These are phyloP conservation scores for Glomus cerebriforme DNA, from an alignment of 192 early-diverging fungal genomes.

Conservation along the genomic window DNA sequence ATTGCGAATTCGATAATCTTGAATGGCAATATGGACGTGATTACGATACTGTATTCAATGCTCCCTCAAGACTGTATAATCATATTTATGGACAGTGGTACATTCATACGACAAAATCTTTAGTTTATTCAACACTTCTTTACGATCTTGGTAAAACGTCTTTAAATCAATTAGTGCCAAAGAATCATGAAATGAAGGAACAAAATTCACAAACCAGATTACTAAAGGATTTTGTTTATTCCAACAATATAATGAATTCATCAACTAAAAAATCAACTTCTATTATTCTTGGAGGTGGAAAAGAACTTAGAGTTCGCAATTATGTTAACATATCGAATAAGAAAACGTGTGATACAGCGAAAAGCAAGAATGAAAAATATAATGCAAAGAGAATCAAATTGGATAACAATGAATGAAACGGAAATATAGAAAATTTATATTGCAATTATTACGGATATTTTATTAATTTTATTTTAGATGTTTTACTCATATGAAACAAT, in stretches of 20 bases:
- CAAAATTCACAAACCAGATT: neutral
- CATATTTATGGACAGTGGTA: slow-evolving; percentile 54
- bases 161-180: slow-evolving; percentile 9
- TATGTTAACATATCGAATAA: slow-evolving; percentile 14
- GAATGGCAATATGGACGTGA: slow-evolving; percentile 62
- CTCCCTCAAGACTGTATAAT: slow-evolving; percentile 42
- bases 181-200: neutral
- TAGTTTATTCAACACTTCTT: slow-evolving; percentile 51
- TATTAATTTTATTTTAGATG: too few relatives aligned
- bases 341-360: neutral
- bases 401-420: neutral
- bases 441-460: too few relatives aligned
- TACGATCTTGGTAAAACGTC: slow-evolving; percentile 36
- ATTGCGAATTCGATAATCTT: slow-evolving; percentile 74
- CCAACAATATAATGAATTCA: neutral
- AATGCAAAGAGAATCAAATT: slow-evolving; percentile 27
- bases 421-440: neutral
- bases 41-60: slow-evolving; percentile 34
- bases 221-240: slow-evolving; percentile 4
- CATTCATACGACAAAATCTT: slow-evolving; percentile 49
- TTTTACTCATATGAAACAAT: too few relatives aligned
- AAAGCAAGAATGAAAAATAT: slow-evolving; percentile 18
- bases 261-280: neutral
- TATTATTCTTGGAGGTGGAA: slow-evolving; percentile 19
- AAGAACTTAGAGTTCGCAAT: slow-evolving; percentile 10